phyloP scores from a whole-genome alignment of 306 rosid species.

The Medicago arabica region DNA sequence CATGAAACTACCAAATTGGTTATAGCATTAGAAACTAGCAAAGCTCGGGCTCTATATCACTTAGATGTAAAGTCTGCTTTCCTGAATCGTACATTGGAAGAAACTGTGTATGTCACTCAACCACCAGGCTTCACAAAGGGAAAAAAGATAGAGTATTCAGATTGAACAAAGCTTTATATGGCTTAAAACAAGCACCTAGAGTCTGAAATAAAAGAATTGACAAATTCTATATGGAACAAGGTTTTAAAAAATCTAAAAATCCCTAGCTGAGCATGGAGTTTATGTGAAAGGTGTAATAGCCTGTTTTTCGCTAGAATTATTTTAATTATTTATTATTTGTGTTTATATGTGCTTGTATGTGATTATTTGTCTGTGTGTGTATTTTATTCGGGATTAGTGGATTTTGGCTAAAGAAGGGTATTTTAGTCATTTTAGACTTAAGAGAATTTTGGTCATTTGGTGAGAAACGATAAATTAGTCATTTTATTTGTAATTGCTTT shows the following conservation, averaged over 20 bases:
- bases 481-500: too few relatives aligned
- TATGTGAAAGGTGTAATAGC: neutral
- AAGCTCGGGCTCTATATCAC: neutral
- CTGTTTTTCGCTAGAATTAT: too few relatives aligned
- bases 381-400: too few relatives aligned
- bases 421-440: too few relatives aligned
- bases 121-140: neutral
- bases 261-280: neutral
- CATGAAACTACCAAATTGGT: neutral
- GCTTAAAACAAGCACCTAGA: neutral
- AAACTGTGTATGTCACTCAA: neutral
- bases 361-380: too few relatives aligned
- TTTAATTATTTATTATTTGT: too few relatives aligned
- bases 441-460: too few relatives aligned
- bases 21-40: neutral
- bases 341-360: too few relatives aligned
- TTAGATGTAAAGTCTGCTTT: neutral
- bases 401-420: too few relatives aligned
- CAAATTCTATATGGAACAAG: neutral
- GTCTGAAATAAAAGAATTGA: neutral
- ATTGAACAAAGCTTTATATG: neutral
- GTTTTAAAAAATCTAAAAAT: neutral
- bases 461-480: too few relatives aligned
- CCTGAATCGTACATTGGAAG: neutral
- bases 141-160: neutral